Evolutionary conservation across 1,284 basidiomycete species (phyloP).

Genomic region (Ustilago crameri): DNA sequence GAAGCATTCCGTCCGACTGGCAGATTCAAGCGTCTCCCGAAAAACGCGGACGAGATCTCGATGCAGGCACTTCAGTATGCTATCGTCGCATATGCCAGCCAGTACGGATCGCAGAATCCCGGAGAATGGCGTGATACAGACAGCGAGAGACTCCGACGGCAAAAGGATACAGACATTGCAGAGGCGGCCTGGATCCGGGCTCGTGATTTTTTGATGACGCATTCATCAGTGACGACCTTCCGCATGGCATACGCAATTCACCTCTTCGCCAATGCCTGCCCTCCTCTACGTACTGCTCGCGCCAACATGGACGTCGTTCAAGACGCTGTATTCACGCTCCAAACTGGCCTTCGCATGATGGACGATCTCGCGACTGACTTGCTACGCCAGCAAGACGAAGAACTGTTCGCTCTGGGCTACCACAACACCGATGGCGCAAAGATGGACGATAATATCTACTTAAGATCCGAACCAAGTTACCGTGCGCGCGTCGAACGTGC

Average conservation of each 20-base stretch:
- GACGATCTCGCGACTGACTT: conserved; percentile 45
- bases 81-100: conserved; percentile 44
- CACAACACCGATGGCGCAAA: conserved; percentile 28
- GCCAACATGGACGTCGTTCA: conserved; percentile 22
- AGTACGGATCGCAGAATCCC: conserved; percentile 38
- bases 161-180: conserved; percentile 39
- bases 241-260: conserved; percentile 46
- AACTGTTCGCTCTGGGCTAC: conserved; percentile 36
- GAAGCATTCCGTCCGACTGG: conserved; percentile 28
- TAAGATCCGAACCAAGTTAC: conserved; percentile 27
- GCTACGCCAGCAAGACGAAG: conserved; percentile 36
- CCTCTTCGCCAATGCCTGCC: conserved; percentile 44
- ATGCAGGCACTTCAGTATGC: conserved; percentile 42
- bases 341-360: conserved; percentile 45
- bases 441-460: conserved; percentile 17
- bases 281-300: conserved; percentile 25
- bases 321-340: conserved; percentile 25
- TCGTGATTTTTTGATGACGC: conserved; percentile 36
- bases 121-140: conserved; percentile 32
- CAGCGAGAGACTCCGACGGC: conserved; percentile 15
- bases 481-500: conserved; percentile 29
- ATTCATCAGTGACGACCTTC: conserved; percentile 41
- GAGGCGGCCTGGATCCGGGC: conserved; percentile 43
- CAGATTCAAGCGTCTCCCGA: conserved; percentile 31
- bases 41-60: conserved; percentile 40